Conservation (phyloP, 2,329 filamentous ascomycete genomes). For the Alternaria viburni region DNA sequence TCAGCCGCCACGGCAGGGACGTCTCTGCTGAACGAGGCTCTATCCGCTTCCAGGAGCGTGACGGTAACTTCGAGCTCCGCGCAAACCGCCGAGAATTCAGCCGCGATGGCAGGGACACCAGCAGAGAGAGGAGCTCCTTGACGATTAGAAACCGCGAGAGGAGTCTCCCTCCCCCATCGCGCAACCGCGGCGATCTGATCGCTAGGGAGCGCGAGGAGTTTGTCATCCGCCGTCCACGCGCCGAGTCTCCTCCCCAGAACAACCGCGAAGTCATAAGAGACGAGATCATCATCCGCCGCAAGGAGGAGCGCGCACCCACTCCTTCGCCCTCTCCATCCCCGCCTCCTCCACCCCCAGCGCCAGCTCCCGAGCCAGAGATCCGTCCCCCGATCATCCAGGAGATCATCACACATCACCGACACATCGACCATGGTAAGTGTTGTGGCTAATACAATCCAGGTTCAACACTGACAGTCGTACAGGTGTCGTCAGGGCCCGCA, state of each 20-base stretch:
- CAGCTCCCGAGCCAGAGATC: constrained; percentile 68
- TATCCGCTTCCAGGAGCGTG: constrained; percentile 41
- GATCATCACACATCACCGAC: constrained; percentile 85
- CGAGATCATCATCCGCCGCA: constrained; percentile 54
- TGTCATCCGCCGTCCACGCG: constrained; percentile 47
- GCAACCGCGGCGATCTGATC: constrained; percentile 44
- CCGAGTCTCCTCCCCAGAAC: constrained; percentile 42
- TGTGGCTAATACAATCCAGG: background rate
- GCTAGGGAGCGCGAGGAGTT: constrained; percentile 52
- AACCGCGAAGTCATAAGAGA: constrained; percentile 47
- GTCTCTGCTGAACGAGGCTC: constrained; percentile 34
- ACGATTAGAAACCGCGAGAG: constrained; percentile 44
- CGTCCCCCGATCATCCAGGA: constrained; percentile 85
- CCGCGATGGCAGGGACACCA: constrained; percentile 41
- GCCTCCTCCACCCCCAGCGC: constrained; percentile 53
- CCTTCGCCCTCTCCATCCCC: constrained; percentile 60
- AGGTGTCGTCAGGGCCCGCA: constrained; percentile 56
- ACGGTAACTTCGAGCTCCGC: constrained; percentile 52
- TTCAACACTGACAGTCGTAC: constrained; percentile 11
- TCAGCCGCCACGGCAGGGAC: constrained; percentile 31
- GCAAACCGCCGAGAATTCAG: constrained; percentile 45
- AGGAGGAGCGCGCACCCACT: constrained; percentile 56
- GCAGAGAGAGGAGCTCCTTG: constrained; percentile 44
- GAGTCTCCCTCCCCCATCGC: constrained; percentile 46
- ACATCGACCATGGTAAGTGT: constrained; percentile 81